phyloP scores from a whole-genome alignment of 2,329 filamentous ascomycete species.

The Colletotrichum cereale region DNA sequence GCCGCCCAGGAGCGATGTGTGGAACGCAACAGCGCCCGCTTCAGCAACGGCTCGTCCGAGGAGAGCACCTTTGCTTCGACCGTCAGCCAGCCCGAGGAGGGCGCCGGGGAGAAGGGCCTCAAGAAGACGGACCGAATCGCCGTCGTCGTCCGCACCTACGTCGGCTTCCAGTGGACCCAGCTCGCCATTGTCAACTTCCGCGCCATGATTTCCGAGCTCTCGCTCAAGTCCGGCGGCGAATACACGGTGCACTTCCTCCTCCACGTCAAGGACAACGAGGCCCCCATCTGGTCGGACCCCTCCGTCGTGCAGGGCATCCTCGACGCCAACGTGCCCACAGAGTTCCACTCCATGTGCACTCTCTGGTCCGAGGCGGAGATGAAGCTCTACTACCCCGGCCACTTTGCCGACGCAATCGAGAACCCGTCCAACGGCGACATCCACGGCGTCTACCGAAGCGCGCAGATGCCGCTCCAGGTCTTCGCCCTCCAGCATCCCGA shows the following conservation, averaged over 20 bases:
- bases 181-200: conserved; percentile 86
- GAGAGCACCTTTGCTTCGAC: conserved; percentile 39
- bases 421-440: conserved; percentile 69
- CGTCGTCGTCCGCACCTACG: conserved; percentile 84
- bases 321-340: conserved; percentile 72
- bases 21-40: conserved; percentile 74
- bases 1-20: conserved; percentile 66
- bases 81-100: conserved; percentile 28
- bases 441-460: conserved; percentile 77
- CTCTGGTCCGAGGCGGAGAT: conserved; percentile 90
- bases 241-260: conserved; percentile 87
- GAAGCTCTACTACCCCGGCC: conserved; percentile 79
- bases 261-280: conserved; percentile 83
- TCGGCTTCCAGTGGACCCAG: conserved; percentile 81
- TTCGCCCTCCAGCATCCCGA: conserved; percentile 74
- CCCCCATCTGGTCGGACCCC: conserved; percentile 86
- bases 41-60: conserved; percentile 56
- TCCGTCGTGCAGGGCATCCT: conserved; percentile 79
- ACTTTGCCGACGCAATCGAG: conserved; percentile 76
- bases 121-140: conserved; percentile 73
- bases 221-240: conserved; percentile 82
- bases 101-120: conserved; percentile 42
- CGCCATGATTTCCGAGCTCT: conserved; percentile 83
- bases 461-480: conserved; percentile 73
- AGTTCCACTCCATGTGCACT: conserved; percentile 84